Evolutionary conservation across 306 rosid species (phyloP).

Genomic region (Erythrophleum fordii): DNA sequence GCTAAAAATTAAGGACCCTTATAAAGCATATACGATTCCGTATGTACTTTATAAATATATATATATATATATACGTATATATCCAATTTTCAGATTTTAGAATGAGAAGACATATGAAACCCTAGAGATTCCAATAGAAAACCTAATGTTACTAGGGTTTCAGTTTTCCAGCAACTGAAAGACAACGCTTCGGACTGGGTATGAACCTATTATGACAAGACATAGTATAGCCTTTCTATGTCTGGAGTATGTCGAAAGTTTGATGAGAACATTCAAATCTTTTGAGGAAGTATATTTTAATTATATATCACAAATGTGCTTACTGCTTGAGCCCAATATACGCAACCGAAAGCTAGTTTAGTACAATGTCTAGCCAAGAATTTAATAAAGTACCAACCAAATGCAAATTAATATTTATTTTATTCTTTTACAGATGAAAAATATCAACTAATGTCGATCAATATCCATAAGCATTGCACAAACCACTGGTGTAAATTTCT

Average conservation of each 20-base stretch:
- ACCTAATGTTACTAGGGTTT: not conserved
- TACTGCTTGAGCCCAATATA: not conserved
- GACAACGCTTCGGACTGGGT: conserved; percentile 9
- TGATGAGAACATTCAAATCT: conserved; percentile 12
- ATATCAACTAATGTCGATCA: not conserved
- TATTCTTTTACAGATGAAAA: not conserved
- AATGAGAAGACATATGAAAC: conserved; percentile 33
- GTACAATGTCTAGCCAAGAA: not conserved
- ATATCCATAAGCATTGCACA: not conserved
- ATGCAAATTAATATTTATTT: not conserved
- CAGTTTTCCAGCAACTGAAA: conserved; percentile 2
- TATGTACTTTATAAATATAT: not conserved
- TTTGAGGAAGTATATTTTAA: not conserved
- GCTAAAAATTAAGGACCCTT: not conserved
- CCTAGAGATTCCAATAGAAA: conserved; percentile 35
- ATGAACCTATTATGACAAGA: conserved; percentile 47
- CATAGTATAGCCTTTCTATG: conserved; percentile 45
- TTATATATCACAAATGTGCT: not conserved
- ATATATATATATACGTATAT: not conserved
- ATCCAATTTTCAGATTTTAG: not conserved
- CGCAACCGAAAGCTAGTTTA: not conserved
- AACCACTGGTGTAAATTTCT: not conserved
- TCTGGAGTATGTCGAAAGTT: conserved; percentile 4
- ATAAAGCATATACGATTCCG: not conserved
- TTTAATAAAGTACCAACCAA: not conserved